Conservation (phyloP, 805 yeast species). For the Wickerhamiella bombiphila region DNA sequence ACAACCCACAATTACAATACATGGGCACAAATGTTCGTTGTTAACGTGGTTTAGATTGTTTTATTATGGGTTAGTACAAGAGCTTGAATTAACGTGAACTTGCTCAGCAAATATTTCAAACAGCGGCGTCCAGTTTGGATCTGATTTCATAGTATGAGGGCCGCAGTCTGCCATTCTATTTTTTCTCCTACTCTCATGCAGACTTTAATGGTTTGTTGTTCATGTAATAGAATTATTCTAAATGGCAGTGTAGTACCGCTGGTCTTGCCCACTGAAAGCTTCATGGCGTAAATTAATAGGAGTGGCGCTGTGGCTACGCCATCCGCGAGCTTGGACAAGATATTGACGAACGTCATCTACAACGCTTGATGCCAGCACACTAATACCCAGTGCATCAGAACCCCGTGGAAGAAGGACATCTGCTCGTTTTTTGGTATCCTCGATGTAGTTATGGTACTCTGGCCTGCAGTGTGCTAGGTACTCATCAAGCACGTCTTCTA, state of each 20-base stretch:
- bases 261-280: conserved; percentile 7
- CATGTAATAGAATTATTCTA: too few relatives aligned
- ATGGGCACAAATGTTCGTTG: too few relatives aligned
- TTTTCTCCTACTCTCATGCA: too few relatives aligned
- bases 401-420: conserved; percentile 66
- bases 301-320: conserved; percentile 3
- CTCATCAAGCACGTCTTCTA: conserved; percentile 24
- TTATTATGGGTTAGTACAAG: too few relatives aligned
- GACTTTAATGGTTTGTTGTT: too few relatives aligned
- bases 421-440: conserved; percentile 49
- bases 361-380: conserved; percentile 51
- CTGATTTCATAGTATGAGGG: too few relatives aligned
- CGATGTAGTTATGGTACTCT: conserved; percentile 51
- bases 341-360: conserved; percentile 18
- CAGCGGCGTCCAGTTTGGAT: too few relatives aligned
- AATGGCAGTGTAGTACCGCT: conserved; percentile 9
- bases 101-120: too few relatives aligned
- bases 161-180: too few relatives aligned
- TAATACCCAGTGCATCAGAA: conserved; percentile 42
- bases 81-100: too few relatives aligned
- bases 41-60: too few relatives aligned
- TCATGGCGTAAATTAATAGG: conserved; percentile 12
- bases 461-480: conserved; percentile 46
- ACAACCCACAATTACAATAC: too few relatives aligned
- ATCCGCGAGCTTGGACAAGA: background rate